Evolutionary conservation across 2,329 filamentous ascomycete species (phyloP), one percentile per base, ranked within the genome.

Genomic region (Curvularia hawaiiensis): DNA sequence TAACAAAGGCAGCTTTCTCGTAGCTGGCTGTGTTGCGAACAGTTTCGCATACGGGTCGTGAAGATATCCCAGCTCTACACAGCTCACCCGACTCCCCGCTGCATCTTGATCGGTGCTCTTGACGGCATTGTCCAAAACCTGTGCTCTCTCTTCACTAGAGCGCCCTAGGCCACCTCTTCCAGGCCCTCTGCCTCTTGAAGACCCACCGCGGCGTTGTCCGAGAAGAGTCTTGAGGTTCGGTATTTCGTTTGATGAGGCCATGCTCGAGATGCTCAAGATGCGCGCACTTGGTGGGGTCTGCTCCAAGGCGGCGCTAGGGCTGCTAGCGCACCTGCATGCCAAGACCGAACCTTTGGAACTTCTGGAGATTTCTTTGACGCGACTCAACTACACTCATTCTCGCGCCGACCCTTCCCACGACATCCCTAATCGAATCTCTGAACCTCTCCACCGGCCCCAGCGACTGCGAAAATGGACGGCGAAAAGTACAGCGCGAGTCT

Each of bases 21-120:
- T 79, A 1, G 81, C 69, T 16, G 82, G 78, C 58, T 80, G 82
- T 45, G 77, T 77, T 2, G 90, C 87, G 73, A 97, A 92, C 53
- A 83, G 82, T 52, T 79, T 79, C 2, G 92, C 92, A 78, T 90
- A 98, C 0, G 85, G 85, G 72, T 99, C 95, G 2, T 90, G 79
- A 1, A 99, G 81, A 74, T 98, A 98, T 31, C 92, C 92, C 50
- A 92, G 74, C 55, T 90, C 85, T 16, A 98, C 92, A 12, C 94
- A 94, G 74, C 93, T 98, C 76, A 96, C 80, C 35, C 95, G 86
- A 30, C 92, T 97, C 41, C 92, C 87, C 58, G 91, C 91, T 26
- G 95, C 95, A 79, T 99, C 95, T 59, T 88, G 88, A 77, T 99
- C 95, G 3, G 95, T 99, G 62, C 88, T 87, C 76, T 96, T 94